Evolutionary conservation across 225 moss, liverwort and hornwort genomes (phyloP).

Genomic region (Straminergon stramineum): DNA sequence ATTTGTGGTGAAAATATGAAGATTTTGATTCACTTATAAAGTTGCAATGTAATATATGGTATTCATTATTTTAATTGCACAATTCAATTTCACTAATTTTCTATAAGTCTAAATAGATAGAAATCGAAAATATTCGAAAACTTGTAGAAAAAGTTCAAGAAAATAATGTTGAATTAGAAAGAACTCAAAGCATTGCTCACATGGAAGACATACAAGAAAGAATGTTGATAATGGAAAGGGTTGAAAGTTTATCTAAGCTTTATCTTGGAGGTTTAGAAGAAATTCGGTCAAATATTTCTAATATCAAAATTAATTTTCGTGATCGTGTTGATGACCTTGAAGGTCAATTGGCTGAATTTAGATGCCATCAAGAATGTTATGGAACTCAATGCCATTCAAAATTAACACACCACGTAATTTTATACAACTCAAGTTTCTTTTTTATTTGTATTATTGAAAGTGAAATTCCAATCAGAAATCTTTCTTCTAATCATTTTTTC

Average conservation of each 20-base stretch:
- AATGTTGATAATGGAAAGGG: conserved; percentile 77
- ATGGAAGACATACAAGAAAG: conserved; percentile 63
- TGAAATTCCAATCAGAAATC: neutral
- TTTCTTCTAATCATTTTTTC: too few relatives aligned
- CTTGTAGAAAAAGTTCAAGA: conserved; percentile 56
- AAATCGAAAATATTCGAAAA: conserved; percentile 42
- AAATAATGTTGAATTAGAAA: conserved; percentile 40
- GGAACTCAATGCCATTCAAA: neutral
- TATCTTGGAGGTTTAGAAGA: conserved; percentile 88
- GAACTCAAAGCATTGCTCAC: conserved; percentile 28
- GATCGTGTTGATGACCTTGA: conserved; percentile 71
- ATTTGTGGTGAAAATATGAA: neutral
- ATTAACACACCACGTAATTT: conserved; percentile 2
- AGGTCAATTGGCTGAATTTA: conserved; percentile 47
- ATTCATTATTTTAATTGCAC: neutral
- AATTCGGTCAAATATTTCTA: conserved; percentile 73
- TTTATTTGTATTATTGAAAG: too few relatives aligned
- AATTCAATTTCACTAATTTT: neutral
- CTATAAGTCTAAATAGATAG: neutral
- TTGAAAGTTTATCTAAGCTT: conserved; percentile 78
- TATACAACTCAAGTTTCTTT: neutral
- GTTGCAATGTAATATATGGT: too few relatives aligned
- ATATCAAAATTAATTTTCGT: conserved; percentile 54
- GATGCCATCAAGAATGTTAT: conserved; percentile 33
- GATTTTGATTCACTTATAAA: too few relatives aligned